Percentiles rank a stretch among this genome's conserved stretches.
These are phyloP conservation scores for Saururus chinensis DNA, from an alignment of 164 flowering plant genomes.

Conservation along the genomic window DNA sequence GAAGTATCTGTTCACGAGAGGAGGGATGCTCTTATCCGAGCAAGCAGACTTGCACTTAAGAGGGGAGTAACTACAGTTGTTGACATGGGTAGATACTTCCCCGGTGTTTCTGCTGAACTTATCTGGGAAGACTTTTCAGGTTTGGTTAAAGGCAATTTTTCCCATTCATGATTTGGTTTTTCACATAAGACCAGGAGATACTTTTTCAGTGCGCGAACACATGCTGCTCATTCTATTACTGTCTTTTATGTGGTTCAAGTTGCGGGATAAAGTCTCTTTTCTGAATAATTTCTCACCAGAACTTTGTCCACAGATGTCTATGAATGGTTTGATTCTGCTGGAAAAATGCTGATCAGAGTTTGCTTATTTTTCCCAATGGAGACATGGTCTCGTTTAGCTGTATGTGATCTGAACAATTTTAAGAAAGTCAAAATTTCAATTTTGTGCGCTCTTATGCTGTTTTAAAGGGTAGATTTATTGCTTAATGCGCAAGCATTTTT, in stretches of 20 bases:
- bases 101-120: constrained; percentile 47
- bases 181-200: too few relatives aligned
- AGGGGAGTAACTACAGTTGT: constrained; percentile 94
- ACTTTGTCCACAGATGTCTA: constrained; percentile 55
- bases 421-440: too few relatives aligned
- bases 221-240: too few relatives aligned
- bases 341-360: constrained; percentile 65
- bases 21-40: constrained; percentile 75
- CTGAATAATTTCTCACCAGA: neutral
- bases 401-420: constrained; percentile 20
- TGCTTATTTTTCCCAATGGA: constrained; percentile 88
- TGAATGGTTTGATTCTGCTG: constrained; percentile 64
- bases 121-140: constrained; percentile 95
- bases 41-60: constrained; percentile 60
- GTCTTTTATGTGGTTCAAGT: neutral
- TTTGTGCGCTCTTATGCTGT: too few relatives aligned
- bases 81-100: constrained; percentile 90
- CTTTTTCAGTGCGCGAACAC: too few relatives aligned
- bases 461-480: too few relatives aligned
- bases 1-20: constrained; percentile 66
- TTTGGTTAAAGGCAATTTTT: constrained; percentile 8
- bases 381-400: constrained; percentile 75
- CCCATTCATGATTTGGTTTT: too few relatives aligned
- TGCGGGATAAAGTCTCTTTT: neutral
- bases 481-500: too few relatives aligned